phyloP scores from a whole-genome alignment of 2,329 filamentous ascomycete species.

The Ophiostoma australiae region DNA sequence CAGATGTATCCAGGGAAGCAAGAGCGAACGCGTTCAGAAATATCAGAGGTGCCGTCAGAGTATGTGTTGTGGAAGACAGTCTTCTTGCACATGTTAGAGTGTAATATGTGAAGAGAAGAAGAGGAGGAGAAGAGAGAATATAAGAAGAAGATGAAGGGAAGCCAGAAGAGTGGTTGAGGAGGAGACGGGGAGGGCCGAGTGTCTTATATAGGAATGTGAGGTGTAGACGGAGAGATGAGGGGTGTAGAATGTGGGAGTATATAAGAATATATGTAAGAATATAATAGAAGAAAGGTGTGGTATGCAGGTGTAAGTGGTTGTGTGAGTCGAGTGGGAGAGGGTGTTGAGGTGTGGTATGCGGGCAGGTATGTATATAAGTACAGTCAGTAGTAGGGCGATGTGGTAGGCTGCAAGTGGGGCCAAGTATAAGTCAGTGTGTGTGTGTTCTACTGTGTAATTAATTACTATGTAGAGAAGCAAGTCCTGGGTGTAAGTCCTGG shows the following conservation, averaged over 20 bases:
- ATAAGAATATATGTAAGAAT: neutral
- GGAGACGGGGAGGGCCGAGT: constrained; percentile 11
- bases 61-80: constrained; percentile 36
- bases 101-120: constrained; percentile 7
- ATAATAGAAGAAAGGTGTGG: neutral
- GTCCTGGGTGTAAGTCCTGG: neutral
- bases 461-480: neutral
- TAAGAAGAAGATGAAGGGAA: neutral
- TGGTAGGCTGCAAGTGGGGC: neutral
- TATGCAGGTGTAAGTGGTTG: constrained; percentile 6
- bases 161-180: neutral
- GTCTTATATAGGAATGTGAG: constrained; percentile 14
- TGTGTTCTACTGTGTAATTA: neutral
- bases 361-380: neutral
- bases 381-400: neutral
- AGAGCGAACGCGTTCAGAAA: constrained; percentile 33
- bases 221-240: constrained; percentile 13
- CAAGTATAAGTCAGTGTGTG: neutral
- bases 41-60: constrained; percentile 32
- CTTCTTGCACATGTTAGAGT: constrained; percentile 35
- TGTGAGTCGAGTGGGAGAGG: neutral
- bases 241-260: neutral
- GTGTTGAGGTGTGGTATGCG: neutral
- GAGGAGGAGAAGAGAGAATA: neutral
- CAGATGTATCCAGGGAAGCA: constrained; percentile 34